Evolutionary conservation across 441 rosid species (phyloP).

Genomic region (Bocquillonia castaneifolia): DNA sequence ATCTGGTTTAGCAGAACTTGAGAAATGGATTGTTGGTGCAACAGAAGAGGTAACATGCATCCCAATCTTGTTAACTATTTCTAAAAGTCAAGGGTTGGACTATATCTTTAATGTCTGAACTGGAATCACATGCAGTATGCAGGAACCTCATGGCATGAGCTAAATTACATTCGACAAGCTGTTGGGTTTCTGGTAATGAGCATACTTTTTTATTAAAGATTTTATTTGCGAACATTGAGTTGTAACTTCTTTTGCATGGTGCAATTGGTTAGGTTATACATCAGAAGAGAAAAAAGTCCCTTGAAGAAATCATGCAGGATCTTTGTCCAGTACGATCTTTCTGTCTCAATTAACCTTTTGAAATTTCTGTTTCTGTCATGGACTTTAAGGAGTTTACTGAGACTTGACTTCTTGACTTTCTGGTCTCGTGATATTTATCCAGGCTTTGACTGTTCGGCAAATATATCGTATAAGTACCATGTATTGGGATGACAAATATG

Average conservation of each 20-base stretch:
- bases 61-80: slow-evolving; percentile 1
- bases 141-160: slow-evolving; percentile 99
- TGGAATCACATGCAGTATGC: slow-evolving; percentile 54
- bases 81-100: slow-evolving; percentile 1
- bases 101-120: slow-evolving; percentile 22
- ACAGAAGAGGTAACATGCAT: slow-evolving; percentile 69
- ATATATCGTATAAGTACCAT: slow-evolving; percentile 96
- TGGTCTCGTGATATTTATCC: slow-evolving; percentile 20
- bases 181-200: slow-evolving; percentile 89
- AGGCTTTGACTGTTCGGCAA: slow-evolving; percentile 92
- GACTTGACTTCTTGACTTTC: background rate
- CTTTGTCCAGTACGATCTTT: slow-evolving; percentile 73
- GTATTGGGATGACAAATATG: slow-evolving; percentile 99
- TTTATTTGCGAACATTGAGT: slow-evolving; percentile 4
- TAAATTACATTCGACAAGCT: slow-evolving; percentile 94
- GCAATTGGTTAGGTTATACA: slow-evolving; percentile 71
- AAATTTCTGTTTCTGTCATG: slow-evolving; percentile 13
- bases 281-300: slow-evolving; percentile 88
- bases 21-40: slow-evolving; percentile 83
- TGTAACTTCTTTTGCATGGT: slow-evolving; percentile 13
- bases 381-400: slow-evolving; percentile 15
- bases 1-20: slow-evolving; percentile 93
- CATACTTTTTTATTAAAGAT: slow-evolving; percentile 17
- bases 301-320: slow-evolving; percentile 87
- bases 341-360: slow-evolving; percentile 4